Percentiles rank a stretch among this genome's conserved stretches.
These are phyloP conservation scores for Salicornia ramosissima DNA, from an alignment of 148 eudicot genomes.

Conservation along the genomic window DNA sequence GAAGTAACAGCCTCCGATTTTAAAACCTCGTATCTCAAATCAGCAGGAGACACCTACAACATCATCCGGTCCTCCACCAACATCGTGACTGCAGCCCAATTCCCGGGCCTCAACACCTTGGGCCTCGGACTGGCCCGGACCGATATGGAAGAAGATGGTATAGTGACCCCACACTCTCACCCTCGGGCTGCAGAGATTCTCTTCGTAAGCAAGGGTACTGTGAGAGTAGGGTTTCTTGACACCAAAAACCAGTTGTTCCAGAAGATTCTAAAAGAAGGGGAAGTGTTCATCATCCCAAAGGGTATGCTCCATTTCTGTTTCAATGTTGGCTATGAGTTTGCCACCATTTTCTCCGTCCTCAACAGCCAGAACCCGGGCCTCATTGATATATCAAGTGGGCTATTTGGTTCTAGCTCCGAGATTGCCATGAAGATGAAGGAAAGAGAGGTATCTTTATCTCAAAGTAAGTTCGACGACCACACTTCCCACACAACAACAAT, in stretches of 20 bases:
- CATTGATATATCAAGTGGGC: slow-evolving; percentile 43
- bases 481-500: slow-evolving; percentile 7
- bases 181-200: slow-evolving; percentile 81
- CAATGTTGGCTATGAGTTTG: slow-evolving; percentile 58
- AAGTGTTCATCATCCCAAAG: slow-evolving; percentile 76
- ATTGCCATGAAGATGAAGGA: slow-evolving; percentile 31
- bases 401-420: slow-evolving; percentile 38
- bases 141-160: slow-evolving; percentile 64
- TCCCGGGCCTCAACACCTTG: slow-evolving; percentile 82
- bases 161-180: slow-evolving; percentile 73
- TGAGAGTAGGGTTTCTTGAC: slow-evolving; percentile 66
- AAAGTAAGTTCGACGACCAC: slow-evolving; percentile 7
- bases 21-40: slow-evolving; percentile 44
- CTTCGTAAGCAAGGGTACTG: slow-evolving; percentile 54
- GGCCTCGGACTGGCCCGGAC: slow-evolving; percentile 70
- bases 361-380: slow-evolving; percentile 89
- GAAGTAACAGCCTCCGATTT: slow-evolving; percentile 60
- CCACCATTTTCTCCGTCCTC: slow-evolving; percentile 49
- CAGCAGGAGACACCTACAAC: slow-evolving; percentile 47
- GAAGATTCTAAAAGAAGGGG: slow-evolving; percentile 55
- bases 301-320: slow-evolving; percentile 73
- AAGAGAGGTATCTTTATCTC: slow-evolving; percentile 13
- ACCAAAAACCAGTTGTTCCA: slow-evolving; percentile 51
- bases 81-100: slow-evolving; percentile 46
- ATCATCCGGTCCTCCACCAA: slow-evolving; percentile 45